Conservation (phyloP, 2,329 filamentous ascomycete genomes). For the Teratosphaeria gauchensis region DNA sequence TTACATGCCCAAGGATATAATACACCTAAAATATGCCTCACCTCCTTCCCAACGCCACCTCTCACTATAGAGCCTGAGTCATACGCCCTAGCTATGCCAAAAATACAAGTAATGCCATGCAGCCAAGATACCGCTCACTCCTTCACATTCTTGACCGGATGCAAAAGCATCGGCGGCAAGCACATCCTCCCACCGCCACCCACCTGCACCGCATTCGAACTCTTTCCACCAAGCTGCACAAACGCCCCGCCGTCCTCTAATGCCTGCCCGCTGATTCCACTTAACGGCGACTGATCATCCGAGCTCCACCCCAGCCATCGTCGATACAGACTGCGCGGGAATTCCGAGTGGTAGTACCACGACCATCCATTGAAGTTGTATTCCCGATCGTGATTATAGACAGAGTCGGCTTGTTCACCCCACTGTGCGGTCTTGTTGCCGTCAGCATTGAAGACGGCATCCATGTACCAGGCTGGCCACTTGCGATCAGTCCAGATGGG, state of each 20-base stretch:
- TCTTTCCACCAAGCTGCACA: conserved; percentile 22
- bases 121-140: too few relatives aligned
- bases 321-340: conserved; percentile 70
- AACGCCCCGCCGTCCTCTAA: conserved; percentile 34
- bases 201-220: conserved; percentile 42
- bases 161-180: conserved; percentile 36
- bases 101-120: too few relatives aligned
- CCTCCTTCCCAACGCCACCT: not conserved
- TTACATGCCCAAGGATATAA: not conserved
- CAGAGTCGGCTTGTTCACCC: conserved; percentile 33
- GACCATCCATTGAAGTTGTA: conserved; percentile 79
- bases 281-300: conserved; percentile 25
- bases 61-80: not conserved
- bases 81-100: not conserved
- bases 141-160: conserved; percentile 35
- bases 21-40: not conserved
- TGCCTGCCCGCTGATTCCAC: conserved; percentile 34
- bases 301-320: conserved; percentile 69
- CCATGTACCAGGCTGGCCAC: conserved; percentile 73
- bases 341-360: conserved; percentile 86
- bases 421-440: conserved; percentile 45
- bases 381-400: conserved; percentile 57
- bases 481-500: conserved; percentile 77
- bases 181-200: conserved; percentile 38
- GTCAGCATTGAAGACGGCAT: conserved; percentile 65